Conservation (phyloP, 2,329 filamentous ascomycete genomes). For the Lecanoromycetidae sp. region DNA sequence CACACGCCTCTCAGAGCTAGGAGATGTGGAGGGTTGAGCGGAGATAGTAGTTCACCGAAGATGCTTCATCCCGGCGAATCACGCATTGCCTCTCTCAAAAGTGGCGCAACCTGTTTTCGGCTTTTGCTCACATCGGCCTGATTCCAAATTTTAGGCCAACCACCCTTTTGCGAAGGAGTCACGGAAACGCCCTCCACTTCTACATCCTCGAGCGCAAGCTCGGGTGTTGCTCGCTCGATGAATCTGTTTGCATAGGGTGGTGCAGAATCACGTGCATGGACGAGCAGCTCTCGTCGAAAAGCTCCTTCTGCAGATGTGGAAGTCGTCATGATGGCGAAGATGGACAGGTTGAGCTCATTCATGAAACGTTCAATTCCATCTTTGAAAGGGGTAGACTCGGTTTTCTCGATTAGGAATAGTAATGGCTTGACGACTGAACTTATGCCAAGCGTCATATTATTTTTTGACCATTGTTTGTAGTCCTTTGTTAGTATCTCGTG, state of each 20-base stretch:
- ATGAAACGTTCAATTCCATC: conserved; percentile 31
- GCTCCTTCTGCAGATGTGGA: conserved; percentile 33
- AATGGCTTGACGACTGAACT: conserved; percentile 47
- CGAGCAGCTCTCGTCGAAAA: conserved; percentile 42
- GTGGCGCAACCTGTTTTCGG: conserved; percentile 50
- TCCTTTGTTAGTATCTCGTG: conserved; percentile 49
- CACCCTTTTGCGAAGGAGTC: conserved; percentile 7
- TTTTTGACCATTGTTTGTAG: conserved; percentile 50
- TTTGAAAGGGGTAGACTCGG: conserved; percentile 17
- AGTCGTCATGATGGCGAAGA: conserved; percentile 51
- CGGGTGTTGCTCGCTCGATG: conserved; percentile 25
- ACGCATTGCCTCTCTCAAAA: conserved; percentile 15
- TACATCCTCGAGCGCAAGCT: conserved; percentile 18
- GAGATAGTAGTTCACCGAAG: no score
- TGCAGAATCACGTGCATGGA: conserved; percentile 33
- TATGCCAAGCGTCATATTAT: conserved; percentile 39
- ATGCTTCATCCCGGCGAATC: no score
- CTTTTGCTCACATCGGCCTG: conserved; percentile 47
- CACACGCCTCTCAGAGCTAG: no score
- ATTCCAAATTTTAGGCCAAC: conserved; percentile 39
- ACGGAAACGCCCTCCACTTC: conserved; percentile 15
- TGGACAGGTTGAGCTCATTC: conserved; percentile 32
- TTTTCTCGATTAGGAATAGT: conserved; percentile 41
- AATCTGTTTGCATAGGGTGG: conserved; percentile 35
- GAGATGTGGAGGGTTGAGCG: no score